Evolutionary conservation across 2,329 filamentous ascomycete species (phyloP), one percentile per base, ranked within the genome.

Genomic region (Ilyonectria robusta): DNA sequence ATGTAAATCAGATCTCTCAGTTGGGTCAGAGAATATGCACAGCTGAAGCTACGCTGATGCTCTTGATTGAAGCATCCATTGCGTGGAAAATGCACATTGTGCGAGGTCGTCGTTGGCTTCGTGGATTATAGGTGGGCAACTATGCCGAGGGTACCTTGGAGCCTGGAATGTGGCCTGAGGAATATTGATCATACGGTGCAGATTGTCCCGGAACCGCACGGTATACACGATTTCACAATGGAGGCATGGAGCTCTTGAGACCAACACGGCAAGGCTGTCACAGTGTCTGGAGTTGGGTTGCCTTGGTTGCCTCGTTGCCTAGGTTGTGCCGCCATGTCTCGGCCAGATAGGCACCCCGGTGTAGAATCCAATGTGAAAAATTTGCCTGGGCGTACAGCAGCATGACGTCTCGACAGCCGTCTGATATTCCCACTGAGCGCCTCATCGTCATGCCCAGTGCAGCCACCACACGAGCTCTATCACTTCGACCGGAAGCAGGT

Each of bases 1-100:
- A 62, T 66, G 58, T 58, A 53, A 66, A 66, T 66, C 58, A 58
- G 35, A 61, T 57, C 54, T 64, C 42, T 46, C 58, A 47, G 31
- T 56, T 6, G 51, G 50, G 19, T 42, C 37, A 47, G 44, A 46
- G 53, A 42, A 26, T 35, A n/a, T 26, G 26, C 26, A 26, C 54
- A 47, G 29, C 29, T 23, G 53, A 61, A 53, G 46, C 15, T 19
- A 17, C 15, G 40, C 15, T 56, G 37, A 53, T 42, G 53, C 31
- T 35, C 21, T 23, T 40, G 53, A 31, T 58, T 58, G 26, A 23
- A 47, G 58, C 35, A 56, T 44, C 42, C 19, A n/a, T 21, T 56
- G 37, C 46, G 54, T 17, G n/a, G 26, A 7, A 35, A 23, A 29
- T 55, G 21, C 42, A 46, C 46, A 31, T 57, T 50, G 55, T 44